These are phyloP conservation scores for Crithidia fasciculata DNA, from an alignment of 208 protist genomes.

Conservation along the genomic window DNA sequence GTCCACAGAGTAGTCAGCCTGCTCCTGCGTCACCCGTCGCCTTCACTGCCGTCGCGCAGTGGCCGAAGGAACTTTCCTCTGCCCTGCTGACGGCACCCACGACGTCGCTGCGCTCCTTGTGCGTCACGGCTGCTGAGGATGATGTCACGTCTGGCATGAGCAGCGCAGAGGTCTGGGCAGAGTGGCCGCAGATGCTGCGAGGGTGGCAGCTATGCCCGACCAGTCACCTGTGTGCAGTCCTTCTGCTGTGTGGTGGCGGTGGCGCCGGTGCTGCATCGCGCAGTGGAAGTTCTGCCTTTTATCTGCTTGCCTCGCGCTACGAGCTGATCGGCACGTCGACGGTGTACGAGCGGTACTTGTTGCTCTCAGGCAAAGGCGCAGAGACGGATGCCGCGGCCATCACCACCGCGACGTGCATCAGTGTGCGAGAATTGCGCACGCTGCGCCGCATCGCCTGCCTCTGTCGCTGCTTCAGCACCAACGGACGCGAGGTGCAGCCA, in stretches of 20 bases:
- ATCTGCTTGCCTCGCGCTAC: slow-evolving; percentile 42
- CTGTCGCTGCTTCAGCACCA: slow-evolving; percentile 31
- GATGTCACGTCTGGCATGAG: slow-evolving; percentile 13
- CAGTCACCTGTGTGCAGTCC: slow-evolving; percentile 32
- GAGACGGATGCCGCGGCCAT: not conserved
- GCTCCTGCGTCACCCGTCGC: not conserved
- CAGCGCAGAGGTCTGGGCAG: slow-evolving; percentile 22
- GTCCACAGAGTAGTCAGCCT: not conserved
- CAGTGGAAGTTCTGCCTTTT: not conserved
- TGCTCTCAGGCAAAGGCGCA: not conserved
- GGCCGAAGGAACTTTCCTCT: slow-evolving; percentile 17
- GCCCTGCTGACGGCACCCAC: slow-evolving; percentile 3
- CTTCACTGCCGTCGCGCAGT: not conserved
- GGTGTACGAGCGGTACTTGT: slow-evolving; percentile 50
- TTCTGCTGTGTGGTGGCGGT: too few relatives aligned
- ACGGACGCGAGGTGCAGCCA: slow-evolving; percentile 16
- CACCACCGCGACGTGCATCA: slow-evolving; percentile 13
- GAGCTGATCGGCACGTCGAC: slow-evolving; percentile 54
- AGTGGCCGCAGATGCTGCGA: slow-evolving; percentile 43
- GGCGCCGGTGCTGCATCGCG: not conserved
- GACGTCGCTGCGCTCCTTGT: slow-evolving; percentile 13
- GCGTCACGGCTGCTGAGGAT: slow-evolving; percentile 28
- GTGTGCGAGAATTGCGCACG: slow-evolving; percentile 20
- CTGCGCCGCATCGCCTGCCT: slow-evolving; percentile 31
- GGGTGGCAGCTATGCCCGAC: slow-evolving; percentile 51